Base-by-base conservation (phyloP, 192 early-diverging fungal species). In the Haplosporangium gracile region DNA sequence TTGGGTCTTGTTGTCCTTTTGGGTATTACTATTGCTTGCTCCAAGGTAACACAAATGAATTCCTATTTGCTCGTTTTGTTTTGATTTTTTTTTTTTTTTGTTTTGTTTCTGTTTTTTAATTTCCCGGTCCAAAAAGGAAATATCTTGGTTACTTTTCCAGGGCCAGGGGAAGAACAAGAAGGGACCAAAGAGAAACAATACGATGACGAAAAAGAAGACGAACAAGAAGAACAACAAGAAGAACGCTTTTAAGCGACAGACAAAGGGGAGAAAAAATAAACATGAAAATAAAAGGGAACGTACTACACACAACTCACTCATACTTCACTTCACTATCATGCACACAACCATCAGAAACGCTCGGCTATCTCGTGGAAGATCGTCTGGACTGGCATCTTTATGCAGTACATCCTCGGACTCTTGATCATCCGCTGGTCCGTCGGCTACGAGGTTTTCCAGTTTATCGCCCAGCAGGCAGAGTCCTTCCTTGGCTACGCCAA, bases 401-500 rank as follows among this genome's bases (percentile, higher is more conserved):
- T 95, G 80, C 96, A 98, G 90, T 95, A 95, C 83, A 76, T 96
- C 51, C 83, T 98, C 72, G 97, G 93, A 43, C 90, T 97, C 57
- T 91, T 97, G 74, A 94, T 97, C 55, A 90, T 96, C 83, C 91
- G 93, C 71, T 95, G 95, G 63, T 72, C 83, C 39, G 92, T 92
- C 79, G 97, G 97, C 43, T 88, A 92, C 78, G 85, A 93, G 76
- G 78, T 96, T 70, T 97, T 98, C 90, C 80, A 91, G 20, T 96
- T 93, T 92, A 63, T 95, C 39, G 92, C 96, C 40, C 78, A 85
- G 63, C 83, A 85, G 78, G 83, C 83, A 20, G 74, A 85, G 63
- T 80, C 80, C 83, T 94, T 96, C 88, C 90, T 98, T 13, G 86
- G 80, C 2, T 95, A 94, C 76, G 91, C 95, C 51, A 45, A 72